Conservation (phyloP, 148 eudicot species). For the Drosera capensis region DNA sequence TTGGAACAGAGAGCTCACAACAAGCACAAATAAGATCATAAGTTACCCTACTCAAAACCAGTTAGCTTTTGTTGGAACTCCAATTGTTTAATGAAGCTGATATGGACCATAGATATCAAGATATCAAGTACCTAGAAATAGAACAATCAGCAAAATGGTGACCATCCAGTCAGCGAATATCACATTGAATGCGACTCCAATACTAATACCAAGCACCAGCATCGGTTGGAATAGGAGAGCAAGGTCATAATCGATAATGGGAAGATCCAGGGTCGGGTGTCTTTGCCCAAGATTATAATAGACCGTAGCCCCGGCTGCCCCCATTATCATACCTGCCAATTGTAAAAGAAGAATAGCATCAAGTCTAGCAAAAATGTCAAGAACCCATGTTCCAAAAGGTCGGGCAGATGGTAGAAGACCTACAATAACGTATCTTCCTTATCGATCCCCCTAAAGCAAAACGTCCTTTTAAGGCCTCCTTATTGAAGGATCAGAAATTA, state of each 20-base stretch:
- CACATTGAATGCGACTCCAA: slow-evolving; percentile 83
- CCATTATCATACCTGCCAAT: slow-evolving; percentile 95
- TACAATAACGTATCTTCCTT: no score
- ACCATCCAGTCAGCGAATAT: slow-evolving; percentile 97
- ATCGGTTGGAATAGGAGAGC: slow-evolving; percentile 89
- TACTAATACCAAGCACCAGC: slow-evolving; percentile 96
- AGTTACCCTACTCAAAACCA: no score
- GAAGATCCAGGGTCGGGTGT: slow-evolving; percentile 85
- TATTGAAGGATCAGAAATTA: no score
- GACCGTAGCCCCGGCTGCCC: slow-evolving; percentile 74
- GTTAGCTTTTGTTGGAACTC: no score
- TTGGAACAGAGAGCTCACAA: no score
- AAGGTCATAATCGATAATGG: slow-evolving; percentile 88
- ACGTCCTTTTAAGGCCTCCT: no score
- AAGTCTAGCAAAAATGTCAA: background rate
- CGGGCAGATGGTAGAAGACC: no score
- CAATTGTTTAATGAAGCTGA: no score
- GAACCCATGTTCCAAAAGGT: no score
- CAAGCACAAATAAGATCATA: no score
- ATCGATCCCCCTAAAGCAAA: no score
- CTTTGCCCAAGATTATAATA: slow-evolving; percentile 72
- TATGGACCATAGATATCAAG: no score
- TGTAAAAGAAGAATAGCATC: background rate
- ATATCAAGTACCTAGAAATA: slow-evolving; percentile 80
- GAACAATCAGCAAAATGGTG: slow-evolving; percentile 64